phyloP scores from a whole-genome alignment of 257 asterid species.

The Salvia hispanica region DNA sequence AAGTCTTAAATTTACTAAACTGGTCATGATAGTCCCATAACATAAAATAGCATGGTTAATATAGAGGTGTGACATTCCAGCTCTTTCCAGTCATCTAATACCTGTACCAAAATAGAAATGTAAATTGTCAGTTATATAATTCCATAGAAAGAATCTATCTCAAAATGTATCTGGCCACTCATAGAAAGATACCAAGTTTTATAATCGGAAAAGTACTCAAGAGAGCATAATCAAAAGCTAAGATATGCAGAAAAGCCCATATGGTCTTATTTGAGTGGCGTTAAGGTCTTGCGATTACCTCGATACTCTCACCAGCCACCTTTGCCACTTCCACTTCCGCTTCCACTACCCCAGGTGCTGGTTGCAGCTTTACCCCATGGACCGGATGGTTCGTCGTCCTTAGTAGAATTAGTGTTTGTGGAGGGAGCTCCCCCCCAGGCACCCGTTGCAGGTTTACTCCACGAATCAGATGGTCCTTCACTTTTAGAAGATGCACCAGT shows the following conservation, averaged over 20 bases:
- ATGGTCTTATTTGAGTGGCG: not conserved
- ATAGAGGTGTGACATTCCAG: conserved; percentile 15
- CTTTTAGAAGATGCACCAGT: conserved; percentile 18
- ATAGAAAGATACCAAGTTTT: not conserved
- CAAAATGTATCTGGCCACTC: not conserved
- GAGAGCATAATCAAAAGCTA: not conserved
- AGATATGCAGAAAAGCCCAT: not conserved
- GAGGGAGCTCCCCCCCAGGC: conserved; percentile 39
- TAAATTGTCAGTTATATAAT: conserved; percentile 1
- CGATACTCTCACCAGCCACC: conserved; percentile 66
- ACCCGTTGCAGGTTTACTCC: conserved; percentile 45
- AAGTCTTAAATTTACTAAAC: conserved; percentile 22
- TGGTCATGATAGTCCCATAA: not conserved
- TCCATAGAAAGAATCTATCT: no score
- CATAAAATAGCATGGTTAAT: conserved; percentile 1
- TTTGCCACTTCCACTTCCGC: conserved; percentile 47
- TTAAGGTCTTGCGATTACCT: conserved; percentile 37
- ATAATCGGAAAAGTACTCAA: not conserved
- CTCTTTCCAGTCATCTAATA: conserved; percentile 12
- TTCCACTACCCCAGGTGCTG: conserved; percentile 49
- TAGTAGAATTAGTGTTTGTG: not conserved
- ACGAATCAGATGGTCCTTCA: conserved; percentile 40
- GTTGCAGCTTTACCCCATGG: conserved; percentile 46
- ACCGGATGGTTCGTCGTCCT: conserved; percentile 39
- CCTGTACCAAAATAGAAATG: conserved; percentile 36